Evolutionary conservation across 768 basidiomycete genomes (phyloP), one percentile per base, ranked within the genome.

Genomic region (Cystofilobasidium capitatum): DNA sequence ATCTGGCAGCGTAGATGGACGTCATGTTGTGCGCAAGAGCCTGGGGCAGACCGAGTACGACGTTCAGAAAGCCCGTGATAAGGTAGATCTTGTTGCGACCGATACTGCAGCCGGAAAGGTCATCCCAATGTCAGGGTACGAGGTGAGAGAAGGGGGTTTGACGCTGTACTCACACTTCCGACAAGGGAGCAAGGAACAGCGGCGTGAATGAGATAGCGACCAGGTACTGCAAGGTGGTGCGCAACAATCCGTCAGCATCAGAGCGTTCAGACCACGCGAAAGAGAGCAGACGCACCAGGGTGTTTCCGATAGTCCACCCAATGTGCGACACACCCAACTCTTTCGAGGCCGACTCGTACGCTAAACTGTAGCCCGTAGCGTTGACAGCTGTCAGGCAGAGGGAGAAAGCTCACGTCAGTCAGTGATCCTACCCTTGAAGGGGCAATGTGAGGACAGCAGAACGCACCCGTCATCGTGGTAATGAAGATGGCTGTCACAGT

Each of bases 1-100:
- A 74, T 35, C 76, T 40, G 3, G 73, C 70, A 2, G 70, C 72
- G 9, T 73, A 62, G 14, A 75, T 64, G 8, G 71, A 73, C 12
- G 65, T 39, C 44, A 72, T 73, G 17, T 58, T 70, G 24, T 59
- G 67, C 7, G 71, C 64, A 1, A 70, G 37, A 6, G 73, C 71
- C 64, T 75, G 75, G n/a, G 76, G 76, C 4, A 76, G 63, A 62
- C 72, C 74, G 2, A 75, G 60, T 2, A 74, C 22, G 0, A 70
- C 66, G 42, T 69, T 75, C 22, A 72, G 74, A 61, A 55, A 31
- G 24, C 39, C 45, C 36, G 62, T 59, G 44, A 63, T 33, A 44
- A 69, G 74, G 63, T 75, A 75, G 37, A 76, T 74, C 57, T 60
- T 44, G 47, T 76, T 74, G 24, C 75, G 51, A 14, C 75, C 75